Evolutionary conservation across 1,139 yeast species (phyloP).

Genomic region (Geotrichum histeridarum): DNA sequence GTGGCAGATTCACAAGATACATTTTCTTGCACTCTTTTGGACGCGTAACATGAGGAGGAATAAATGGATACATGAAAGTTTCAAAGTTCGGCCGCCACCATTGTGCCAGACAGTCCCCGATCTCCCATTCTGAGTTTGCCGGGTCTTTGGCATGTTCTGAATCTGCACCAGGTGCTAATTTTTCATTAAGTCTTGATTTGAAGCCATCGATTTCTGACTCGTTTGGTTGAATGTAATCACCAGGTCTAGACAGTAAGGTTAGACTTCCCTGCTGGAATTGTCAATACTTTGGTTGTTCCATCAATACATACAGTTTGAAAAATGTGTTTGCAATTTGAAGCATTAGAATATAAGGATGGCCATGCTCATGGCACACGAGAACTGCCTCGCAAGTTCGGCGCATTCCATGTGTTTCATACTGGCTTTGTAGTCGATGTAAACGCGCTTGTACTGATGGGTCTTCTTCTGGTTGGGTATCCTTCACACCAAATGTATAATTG

Average conservation of each 20-base stretch:
- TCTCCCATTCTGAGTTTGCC: constrained; percentile 31
- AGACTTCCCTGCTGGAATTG: no score
- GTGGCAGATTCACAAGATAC: constrained; percentile 35
- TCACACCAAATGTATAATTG: constrained; percentile 36
- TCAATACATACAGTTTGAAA: constrained; percentile 27
- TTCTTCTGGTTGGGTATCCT: constrained; percentile 36
- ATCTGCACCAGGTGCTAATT: constrained; percentile 27
- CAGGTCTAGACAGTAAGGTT: constrained; percentile 28
- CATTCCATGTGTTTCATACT: constrained; percentile 35
- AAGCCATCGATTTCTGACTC: constrained; percentile 36
- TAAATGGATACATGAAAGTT: constrained; percentile 38
- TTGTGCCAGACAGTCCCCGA: constrained; percentile 37
- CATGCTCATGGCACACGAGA: constrained; percentile 37
- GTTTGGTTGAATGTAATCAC: constrained; percentile 34
- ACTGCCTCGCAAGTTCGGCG: constrained; percentile 38
- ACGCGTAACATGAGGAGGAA: constrained; percentile 37
- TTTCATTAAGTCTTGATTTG: constrained; percentile 29
- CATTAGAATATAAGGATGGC: constrained; percentile 37
- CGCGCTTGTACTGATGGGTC: constrained; percentile 34
- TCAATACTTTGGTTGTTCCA: no score
- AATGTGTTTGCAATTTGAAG: constrained; percentile 34
- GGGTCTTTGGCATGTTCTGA: constrained; percentile 22
- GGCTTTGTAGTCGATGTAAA: constrained; percentile 32
- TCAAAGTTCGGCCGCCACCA: constrained; percentile 42
- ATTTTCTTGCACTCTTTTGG: constrained; percentile 39